Percentiles rank a stretch among this genome's conserved stretches.
Conservation (phyloP, 1,139 yeast species). For the Blastobotrys aristatus region DNA sequence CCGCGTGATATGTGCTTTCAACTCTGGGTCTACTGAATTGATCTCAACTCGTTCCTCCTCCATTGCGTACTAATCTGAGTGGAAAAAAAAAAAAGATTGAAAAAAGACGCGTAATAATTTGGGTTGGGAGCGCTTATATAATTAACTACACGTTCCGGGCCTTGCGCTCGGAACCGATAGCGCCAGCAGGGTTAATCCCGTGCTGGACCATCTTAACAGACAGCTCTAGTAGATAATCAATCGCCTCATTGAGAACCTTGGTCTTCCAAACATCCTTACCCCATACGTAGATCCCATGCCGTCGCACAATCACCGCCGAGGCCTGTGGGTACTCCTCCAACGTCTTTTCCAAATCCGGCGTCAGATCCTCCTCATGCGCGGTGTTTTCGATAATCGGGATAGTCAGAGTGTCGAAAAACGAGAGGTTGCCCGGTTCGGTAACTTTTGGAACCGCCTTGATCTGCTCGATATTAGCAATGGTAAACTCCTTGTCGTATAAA, state of each 20-base stretch:
- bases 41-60: background rate
- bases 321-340: conserved; percentile 66
- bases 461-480: conserved; percentile 79
- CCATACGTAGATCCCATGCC: conserved; percentile 96
- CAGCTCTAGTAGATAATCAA: conserved; percentile 80
- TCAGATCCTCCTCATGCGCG: conserved; percentile 81
- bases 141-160: no score
- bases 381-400: conserved; percentile 91
- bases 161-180: conserved; percentile 23
- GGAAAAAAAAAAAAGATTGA: background rate
- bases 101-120: background rate
- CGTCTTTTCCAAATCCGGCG: conserved; percentile 56
- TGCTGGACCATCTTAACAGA: conserved; percentile 65
- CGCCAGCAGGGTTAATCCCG: conserved; percentile 31
- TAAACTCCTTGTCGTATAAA: conserved; percentile 64
- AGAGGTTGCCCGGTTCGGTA: conserved; percentile 61
- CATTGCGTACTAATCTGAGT: background rate
- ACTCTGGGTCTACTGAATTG: conserved; percentile 30
- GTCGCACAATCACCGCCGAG: conserved; percentile 81
- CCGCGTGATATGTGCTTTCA: conserved; percentile 65
- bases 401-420: conserved; percentile 66
- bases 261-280: conserved; percentile 92
- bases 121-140: no score
- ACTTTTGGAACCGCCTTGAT: conserved; percentile 84
- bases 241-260: conserved; percentile 85